These are phyloP conservation scores for Aegilops tauschii DNA, from an alignment of 176 grass and related monocot genomes.

Conservation along the genomic window DNA sequence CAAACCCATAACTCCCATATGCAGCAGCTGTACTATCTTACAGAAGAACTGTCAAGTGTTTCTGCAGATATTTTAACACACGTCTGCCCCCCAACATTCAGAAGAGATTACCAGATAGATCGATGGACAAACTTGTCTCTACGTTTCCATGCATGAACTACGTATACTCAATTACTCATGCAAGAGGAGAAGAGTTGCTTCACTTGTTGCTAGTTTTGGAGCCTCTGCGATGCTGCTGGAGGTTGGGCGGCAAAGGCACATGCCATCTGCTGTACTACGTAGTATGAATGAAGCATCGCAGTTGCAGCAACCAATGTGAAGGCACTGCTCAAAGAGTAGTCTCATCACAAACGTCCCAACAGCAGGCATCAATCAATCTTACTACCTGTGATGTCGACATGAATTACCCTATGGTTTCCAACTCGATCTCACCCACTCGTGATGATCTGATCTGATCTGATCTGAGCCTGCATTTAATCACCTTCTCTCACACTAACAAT, in stretches of 20 bases:
- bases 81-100: constrained; percentile 26
- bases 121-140: background rate
- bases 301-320: background rate
- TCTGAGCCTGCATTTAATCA: background rate
- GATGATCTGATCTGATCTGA: background rate
- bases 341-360: constrained; percentile 12
- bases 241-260: background rate
- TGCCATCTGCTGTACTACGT: constrained; percentile 19
- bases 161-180: background rate
- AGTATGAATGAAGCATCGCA: background rate
- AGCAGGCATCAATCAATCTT: background rate
- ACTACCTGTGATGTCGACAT: constrained; percentile 6
- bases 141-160: constrained; percentile 19
- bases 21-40: constrained; percentile 31
- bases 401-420: background rate
- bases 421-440: background rate
- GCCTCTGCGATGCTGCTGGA: background rate
- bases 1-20: constrained; percentile 2
- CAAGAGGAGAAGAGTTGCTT: background rate
- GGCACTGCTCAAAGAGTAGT: background rate
- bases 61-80: constrained; percentile 35
- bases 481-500: background rate
- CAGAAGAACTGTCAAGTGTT: constrained; percentile 17
- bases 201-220: constrained; percentile 29
- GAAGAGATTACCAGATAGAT: constrained; percentile 27